phyloP scores from a whole-genome alignment of 768 basidiomycete genomes.

The Boletus sp. region DNA sequence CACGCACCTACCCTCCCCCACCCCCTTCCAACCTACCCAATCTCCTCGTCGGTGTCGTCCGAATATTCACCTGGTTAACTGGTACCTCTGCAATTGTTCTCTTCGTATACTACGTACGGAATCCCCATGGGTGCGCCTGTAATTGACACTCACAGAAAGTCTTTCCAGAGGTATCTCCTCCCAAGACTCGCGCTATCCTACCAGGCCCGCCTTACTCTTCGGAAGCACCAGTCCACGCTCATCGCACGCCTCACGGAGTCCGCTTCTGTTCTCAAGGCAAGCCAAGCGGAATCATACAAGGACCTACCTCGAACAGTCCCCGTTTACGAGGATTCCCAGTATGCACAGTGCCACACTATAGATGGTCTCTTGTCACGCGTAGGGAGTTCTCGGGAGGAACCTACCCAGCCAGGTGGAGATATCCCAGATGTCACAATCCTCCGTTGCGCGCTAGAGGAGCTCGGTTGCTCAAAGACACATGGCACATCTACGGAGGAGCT shows the following conservation, averaged over 20 bases:
- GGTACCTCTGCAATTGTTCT: conserved; percentile 59
- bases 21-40: conserved; percentile 68
- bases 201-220: conserved; percentile 59
- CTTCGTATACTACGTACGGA: conserved; percentile 63
- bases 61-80: conserved; percentile 62
- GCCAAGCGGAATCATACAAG: conserved; percentile 52
- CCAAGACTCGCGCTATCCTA: conserved; percentile 60
- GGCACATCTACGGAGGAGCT: conserved; percentile 56
- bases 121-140: background rate
- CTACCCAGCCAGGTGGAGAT: conserved; percentile 18
- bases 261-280: conserved; percentile 50
- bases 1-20: conserved; percentile 67
- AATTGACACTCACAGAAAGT: conserved; percentile 7
- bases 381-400: conserved; percentile 7
- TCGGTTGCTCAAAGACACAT: conserved; percentile 35
- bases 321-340: conserved; percentile 46
- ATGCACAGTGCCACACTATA: conserved; percentile 44
- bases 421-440: conserved; percentile 55
- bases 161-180: conserved; percentile 59
- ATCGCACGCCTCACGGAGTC: conserved; percentile 54
- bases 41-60: conserved; percentile 57
- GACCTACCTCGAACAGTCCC: conserved; percentile 54
- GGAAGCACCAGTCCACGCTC: conserved; percentile 55
- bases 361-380: conserved; percentile 33
- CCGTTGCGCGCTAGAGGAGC: conserved; percentile 58